Evolutionary conservation across 805 yeast genomes (phyloP).

Genomic region (Myxozyma melibiosi): DNA sequence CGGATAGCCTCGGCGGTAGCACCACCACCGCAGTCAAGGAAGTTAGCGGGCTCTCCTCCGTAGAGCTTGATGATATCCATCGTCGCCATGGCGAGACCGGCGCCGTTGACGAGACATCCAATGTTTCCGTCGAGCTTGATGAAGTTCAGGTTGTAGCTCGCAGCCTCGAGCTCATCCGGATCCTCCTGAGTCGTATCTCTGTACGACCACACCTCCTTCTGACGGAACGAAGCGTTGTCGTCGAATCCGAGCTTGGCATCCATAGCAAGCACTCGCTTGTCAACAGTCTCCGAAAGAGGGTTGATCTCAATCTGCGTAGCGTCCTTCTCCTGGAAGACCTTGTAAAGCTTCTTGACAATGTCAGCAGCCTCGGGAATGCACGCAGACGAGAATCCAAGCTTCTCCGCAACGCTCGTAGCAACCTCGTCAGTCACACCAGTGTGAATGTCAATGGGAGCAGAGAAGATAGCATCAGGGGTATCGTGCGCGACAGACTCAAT

Average conservation of each 20-base stretch:
- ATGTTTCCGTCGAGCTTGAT: conserved; percentile 98
- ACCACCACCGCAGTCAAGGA: conserved; percentile 99
- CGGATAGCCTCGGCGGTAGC: conserved; percentile 98
- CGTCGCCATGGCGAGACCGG: conserved; percentile 99
- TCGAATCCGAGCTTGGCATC: conserved; percentile 99
- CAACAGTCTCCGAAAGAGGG: conserved; percentile 92
- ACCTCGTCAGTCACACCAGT: conserved; percentile 76
- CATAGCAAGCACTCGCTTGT: conserved; percentile 92
- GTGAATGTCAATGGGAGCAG: conserved; percentile 75
- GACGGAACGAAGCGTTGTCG: conserved; percentile 94
- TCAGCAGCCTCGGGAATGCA: conserved; percentile 87
- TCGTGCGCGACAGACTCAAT: conserved; percentile 96
- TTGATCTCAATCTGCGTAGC: conserved; percentile 98
- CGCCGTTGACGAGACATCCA: conserved; percentile 99
- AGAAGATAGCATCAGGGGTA: conserved; percentile 88
- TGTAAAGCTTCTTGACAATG: conserved; percentile 81
- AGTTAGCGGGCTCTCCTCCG: conserved; percentile 99
- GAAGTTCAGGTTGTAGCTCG: conserved; percentile 87
- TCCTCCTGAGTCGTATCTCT: conserved; percentile 98
- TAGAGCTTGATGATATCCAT: conserved; percentile 98
- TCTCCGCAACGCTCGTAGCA: conserved; percentile 75
- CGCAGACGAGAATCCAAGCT: conserved; percentile 75
- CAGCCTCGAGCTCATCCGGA: conserved; percentile 93
- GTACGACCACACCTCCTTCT: conserved; percentile 92
- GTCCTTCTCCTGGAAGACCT: conserved; percentile 86